Evolutionary conservation across 345 rosid genomes (phyloP), one percentile per base, ranked within the genome.

Genomic region (Eucalyptus marginata): DNA sequence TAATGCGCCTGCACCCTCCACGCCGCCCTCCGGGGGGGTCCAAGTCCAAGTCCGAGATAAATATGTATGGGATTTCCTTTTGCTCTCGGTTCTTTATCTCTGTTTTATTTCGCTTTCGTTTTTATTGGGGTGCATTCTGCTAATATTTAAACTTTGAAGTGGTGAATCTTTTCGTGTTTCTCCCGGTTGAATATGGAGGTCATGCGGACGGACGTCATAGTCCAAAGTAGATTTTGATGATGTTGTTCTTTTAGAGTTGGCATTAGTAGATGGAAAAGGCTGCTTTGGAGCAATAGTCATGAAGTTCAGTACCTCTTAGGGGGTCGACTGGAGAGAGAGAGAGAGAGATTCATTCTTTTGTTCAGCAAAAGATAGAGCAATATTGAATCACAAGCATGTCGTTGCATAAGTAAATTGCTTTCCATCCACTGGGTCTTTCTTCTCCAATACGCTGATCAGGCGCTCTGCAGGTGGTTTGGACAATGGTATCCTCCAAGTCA

Each of bases 401-500:
- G 24, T 76, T 40, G 83, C 47, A 76, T 18, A 10, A 33, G 46
- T 71, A 71, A 76, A 43, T 76, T 76, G 83, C 46, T 40, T 76
- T 22, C 83, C 83, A 76, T 76, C 29, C 29, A 22, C 43, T 36
- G 43, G 47, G 27, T 76, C 83, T 40, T 76, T 76, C 83, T 40
- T 76, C 24, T 76, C 47, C 83, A 76, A 76, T 40, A 76, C 47
- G 47, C 83, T 76, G 83, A 76, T 40, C 47, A 40, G 24, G 27
- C 24, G 47, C 47, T 87, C 51, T 25, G 86, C 87, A 90, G 91
- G 91, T 90, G 88, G 66, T 62, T 17, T 90, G 86, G 89, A 87
- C 24, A 90, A 90, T 84, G 89, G 88, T 43, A 80, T 90, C 33
- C 71, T 90, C 49, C 89, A 54, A 68, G 91, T 90, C 44, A 87